phyloP scores from a whole-genome alignment of 2,329 filamentous ascomycete genomes.

The Chaetothyriales sp. region DNA sequence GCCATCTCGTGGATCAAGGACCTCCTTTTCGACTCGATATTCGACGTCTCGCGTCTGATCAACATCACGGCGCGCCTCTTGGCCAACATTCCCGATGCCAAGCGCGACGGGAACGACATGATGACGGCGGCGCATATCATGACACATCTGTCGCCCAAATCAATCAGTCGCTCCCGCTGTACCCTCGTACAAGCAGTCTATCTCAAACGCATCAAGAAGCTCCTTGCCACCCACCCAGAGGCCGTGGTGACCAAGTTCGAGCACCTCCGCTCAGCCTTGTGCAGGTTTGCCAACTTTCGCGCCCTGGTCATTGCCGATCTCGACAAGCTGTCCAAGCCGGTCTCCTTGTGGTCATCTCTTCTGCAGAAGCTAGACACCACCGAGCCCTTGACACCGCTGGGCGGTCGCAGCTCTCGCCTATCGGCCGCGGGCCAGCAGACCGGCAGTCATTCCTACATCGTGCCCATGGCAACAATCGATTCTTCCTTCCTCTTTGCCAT shows the following conservation, averaged over 20 bases:
- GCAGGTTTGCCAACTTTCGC: constrained; percentile 74
- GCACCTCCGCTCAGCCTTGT: constrained; percentile 58
- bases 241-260: constrained; percentile 66
- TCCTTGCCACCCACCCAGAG: constrained; percentile 63
- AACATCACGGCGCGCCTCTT: constrained; percentile 64
- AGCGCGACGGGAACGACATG: constrained; percentile 64
- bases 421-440: constrained; percentile 61
- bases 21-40: constrained; percentile 77
- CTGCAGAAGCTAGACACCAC: constrained; percentile 38
- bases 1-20: constrained; percentile 74
- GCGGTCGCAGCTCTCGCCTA: constrained; percentile 56
- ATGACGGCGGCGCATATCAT: constrained; percentile 52
- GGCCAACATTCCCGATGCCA: constrained; percentile 81
- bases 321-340: constrained; percentile 57
- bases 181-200: constrained; percentile 80
- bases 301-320: constrained; percentile 74
- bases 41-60: constrained; percentile 56
- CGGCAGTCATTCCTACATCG: constrained; percentile 61
- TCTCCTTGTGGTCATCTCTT: constrained; percentile 64
- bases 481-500: constrained; percentile 76
- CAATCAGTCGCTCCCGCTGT: constrained; percentile 61
- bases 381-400: constrained; percentile 53
- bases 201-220: constrained; percentile 68
- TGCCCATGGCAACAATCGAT: constrained; percentile 86
- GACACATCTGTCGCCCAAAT: constrained; percentile 65